Evolutionary conservation across 345 rosid species (phyloP).

Genomic region (Jatropha curcas): DNA sequence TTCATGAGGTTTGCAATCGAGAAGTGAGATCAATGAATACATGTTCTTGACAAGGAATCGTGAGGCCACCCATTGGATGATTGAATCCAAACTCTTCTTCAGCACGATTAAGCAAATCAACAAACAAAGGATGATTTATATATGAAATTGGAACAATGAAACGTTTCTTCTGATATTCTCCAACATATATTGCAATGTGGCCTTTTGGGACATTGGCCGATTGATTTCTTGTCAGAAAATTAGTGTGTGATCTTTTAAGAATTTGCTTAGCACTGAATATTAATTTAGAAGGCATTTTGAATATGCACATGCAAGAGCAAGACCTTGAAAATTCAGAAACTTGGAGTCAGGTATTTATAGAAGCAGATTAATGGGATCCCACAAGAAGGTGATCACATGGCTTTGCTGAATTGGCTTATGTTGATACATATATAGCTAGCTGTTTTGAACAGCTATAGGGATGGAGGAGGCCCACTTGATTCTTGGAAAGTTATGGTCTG

Average conservation of each 20-base stretch:
- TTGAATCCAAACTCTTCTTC: neutral
- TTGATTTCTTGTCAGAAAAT: neutral
- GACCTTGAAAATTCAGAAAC: neutral
- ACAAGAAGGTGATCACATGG: neutral
- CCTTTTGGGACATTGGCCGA: slow-evolving; percentile 13
- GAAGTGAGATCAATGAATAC: neutral
- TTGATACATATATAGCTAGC: no score
- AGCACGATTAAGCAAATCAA: neutral
- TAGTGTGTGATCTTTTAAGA: neutral
- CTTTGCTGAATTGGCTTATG: neutral
- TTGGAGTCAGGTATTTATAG: neutral
- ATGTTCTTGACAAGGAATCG: neutral
- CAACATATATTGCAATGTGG: slow-evolving; percentile 20
- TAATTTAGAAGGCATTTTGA: neutral
- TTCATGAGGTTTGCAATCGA: neutral
- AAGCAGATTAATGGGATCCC: neutral
- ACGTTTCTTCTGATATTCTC: slow-evolving; percentile 11
- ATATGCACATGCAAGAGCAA: no score
- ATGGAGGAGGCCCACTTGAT: neutral
- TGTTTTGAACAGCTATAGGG: neutral
- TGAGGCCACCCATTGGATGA: neutral
- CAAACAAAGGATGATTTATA: neutral
- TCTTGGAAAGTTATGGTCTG: neutral
- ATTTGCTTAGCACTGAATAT: neutral
- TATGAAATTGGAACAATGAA: neutral